Evolutionary conservation across 176 grass and related monocot species (phyloP).

Genomic region (Musa itinerans): DNA sequence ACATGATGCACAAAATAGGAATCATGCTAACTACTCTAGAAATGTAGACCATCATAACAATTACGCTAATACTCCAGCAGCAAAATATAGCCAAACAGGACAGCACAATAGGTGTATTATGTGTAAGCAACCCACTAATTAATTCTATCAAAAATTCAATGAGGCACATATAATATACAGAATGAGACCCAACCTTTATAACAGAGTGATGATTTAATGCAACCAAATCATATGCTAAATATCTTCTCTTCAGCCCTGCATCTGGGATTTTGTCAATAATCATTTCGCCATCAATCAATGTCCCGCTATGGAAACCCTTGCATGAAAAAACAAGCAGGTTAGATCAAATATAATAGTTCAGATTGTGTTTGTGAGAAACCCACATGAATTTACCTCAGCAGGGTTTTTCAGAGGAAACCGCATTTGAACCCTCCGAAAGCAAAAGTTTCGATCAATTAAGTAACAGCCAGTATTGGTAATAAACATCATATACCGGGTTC

Average conservation of each 20-base stretch:
- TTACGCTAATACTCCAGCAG: too few species aligned
- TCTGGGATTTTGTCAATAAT: conserved; percentile 91
- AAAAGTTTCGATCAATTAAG: conserved; percentile 88
- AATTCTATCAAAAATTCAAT: neutral
- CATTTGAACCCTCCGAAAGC: conserved; percentile 95
- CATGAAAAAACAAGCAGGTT: conserved; percentile 27
- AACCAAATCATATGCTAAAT: conserved; percentile 87
- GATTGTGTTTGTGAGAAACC: conserved; percentile 20
- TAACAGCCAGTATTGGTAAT: conserved; percentile 76
- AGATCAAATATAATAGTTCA: neutral
- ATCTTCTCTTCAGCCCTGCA: conserved; percentile 82
- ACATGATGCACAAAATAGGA: too few species aligned
- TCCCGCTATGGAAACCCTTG: conserved; percentile 69
- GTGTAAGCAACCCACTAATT: neutral
- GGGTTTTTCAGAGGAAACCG: conserved; percentile 75
- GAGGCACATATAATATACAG: neutral
- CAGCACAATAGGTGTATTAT: neutral
- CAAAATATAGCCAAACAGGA: neutral
- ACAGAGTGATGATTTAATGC: conserved; percentile 49
- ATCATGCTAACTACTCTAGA: too few species aligned
- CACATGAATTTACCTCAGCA: conserved; percentile 42
- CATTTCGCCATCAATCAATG: conserved; percentile 98
- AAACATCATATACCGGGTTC: conserved; percentile 99
- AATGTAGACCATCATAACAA: too few species aligned
- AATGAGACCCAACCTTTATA: conserved; percentile 48